phyloP scores from a whole-genome alignment of 768 basidiomycete genomes.

The Pleurotus ostreatus region DNA sequence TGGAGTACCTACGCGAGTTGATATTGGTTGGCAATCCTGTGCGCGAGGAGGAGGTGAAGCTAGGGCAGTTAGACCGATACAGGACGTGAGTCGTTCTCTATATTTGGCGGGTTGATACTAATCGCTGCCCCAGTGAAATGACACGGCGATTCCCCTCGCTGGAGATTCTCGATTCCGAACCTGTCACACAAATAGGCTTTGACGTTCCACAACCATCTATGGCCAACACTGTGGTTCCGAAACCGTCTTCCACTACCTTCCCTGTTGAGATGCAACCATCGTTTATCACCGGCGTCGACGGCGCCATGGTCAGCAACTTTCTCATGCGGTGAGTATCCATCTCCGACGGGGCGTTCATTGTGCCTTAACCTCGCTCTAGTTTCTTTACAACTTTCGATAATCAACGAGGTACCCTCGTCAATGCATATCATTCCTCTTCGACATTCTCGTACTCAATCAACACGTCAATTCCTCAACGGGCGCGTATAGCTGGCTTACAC shows the following conservation, averaged over 20 bases:
- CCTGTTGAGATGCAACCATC: constrained; percentile 72
- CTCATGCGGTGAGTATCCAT: constrained; percentile 58
- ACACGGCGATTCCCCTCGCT: constrained; percentile 77
- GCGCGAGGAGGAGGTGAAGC: constrained; percentile 53
- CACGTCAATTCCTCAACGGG: constrained; percentile 76
- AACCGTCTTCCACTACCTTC: constrained; percentile 66
- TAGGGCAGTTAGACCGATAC: constrained; percentile 59
- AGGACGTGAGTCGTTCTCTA: constrained; percentile 46
- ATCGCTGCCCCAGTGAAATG: constrained; percentile 55
- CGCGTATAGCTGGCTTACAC: constrained; percentile 69
- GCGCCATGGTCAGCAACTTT: constrained; percentile 67
- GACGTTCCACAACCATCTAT: constrained; percentile 60
- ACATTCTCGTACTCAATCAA: constrained; percentile 90
- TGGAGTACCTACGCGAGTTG: constrained; percentile 65
- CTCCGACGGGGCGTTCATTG: neutral
- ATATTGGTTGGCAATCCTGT: constrained; percentile 76
- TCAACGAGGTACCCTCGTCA: constrained; percentile 59
- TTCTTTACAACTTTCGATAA: constrained; percentile 85
- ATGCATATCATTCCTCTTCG: constrained; percentile 80
- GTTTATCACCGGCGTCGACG: constrained; percentile 72
- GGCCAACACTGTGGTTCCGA: constrained; percentile 31
- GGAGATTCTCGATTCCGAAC: constrained; percentile 79
- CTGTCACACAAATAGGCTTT: constrained; percentile 77
- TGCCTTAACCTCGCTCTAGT: constrained; percentile 32
- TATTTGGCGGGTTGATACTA: no score